Percentiles rank a stretch among this genome's conserved stretches.
These are phyloP conservation scores for Aspergillus tanneri DNA, from an alignment of 2,329 filamentous ascomycete species.

Conservation along the genomic window DNA sequence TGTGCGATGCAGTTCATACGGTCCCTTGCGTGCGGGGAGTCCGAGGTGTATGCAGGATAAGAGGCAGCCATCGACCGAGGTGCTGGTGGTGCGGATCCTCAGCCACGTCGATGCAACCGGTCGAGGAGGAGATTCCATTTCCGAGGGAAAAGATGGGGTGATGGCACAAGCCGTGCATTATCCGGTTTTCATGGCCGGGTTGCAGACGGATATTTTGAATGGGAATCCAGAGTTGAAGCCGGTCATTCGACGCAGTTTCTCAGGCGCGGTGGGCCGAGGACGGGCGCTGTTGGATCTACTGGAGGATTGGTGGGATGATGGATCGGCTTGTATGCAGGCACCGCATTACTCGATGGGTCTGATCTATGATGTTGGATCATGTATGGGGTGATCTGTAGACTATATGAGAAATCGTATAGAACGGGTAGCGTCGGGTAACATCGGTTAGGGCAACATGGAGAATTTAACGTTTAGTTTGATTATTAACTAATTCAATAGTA, in stretches of 20 bases:
- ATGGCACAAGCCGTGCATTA: conserved; percentile 29
- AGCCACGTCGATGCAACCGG: conserved; percentile 20
- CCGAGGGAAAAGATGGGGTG: conserved; percentile 13
- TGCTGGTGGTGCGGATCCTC: conserved; percentile 25
- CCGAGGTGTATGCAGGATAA: too few relatives aligned
- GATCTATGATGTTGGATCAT: too few relatives aligned
- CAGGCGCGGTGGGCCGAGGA: background rate
- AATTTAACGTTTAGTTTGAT: too few relatives aligned
- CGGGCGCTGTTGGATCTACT: conserved; percentile 15
- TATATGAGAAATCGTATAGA: too few relatives aligned
- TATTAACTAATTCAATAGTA: too few relatives aligned
- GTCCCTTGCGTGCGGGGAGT: too few relatives aligned
- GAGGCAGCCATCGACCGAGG: conserved; percentile 13
- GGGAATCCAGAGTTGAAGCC: conserved; percentile 20
- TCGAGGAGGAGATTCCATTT: too few relatives aligned
- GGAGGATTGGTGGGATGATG: conserved; percentile 27
- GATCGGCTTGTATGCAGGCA: conserved; percentile 19
- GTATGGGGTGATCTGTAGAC: too few relatives aligned
- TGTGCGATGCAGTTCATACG: conserved; percentile 19
- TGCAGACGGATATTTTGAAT: conserved; percentile 15
- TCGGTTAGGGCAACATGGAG: too few relatives aligned
- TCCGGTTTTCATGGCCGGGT: conserved; percentile 25
- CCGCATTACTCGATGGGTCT: conserved; percentile 22
- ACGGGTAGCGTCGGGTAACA: too few relatives aligned
- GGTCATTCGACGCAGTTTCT: conserved; percentile 14